Conservation (phyloP, 306 rosid genomes). For the Corylus heterophylla region DNA sequence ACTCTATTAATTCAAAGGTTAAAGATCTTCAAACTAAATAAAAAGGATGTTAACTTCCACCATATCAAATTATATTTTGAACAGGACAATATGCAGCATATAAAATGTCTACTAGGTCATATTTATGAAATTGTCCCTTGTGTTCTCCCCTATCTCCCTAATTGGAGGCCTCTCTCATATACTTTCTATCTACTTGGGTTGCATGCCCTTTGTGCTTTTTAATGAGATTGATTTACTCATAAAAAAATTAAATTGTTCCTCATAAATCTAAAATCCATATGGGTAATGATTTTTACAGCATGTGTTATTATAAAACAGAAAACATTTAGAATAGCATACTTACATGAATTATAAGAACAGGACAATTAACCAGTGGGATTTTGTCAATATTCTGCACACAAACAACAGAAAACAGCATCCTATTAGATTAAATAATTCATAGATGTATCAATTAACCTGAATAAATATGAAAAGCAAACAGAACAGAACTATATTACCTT, state of each 20-base stretch:
- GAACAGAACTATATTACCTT: constrained; percentile 47
- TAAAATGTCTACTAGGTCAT: neutral
- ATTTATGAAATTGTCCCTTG: neutral
- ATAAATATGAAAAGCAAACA: constrained; percentile 12
- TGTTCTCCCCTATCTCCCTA: too few relatives aligned
- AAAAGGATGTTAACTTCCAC: neutral
- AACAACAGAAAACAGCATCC: constrained; percentile 21
- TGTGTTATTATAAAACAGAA: constrained; percentile 18
- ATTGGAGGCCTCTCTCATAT: too few relatives aligned
- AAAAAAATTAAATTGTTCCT: neutral
- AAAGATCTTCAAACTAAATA: neutral
- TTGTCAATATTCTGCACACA: constrained; percentile 82
- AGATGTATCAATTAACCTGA: constrained; percentile 13
- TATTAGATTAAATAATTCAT: constrained; percentile 15
- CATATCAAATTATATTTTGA: neutral
- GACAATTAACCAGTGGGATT: constrained; percentile 79
- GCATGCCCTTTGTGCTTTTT: too few relatives aligned
- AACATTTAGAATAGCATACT: constrained; percentile 38
- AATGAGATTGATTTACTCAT: too few relatives aligned
- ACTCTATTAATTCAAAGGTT: neutral
- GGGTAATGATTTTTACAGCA: constrained; percentile 9
- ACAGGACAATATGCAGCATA: neutral
- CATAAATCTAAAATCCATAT: neutral
- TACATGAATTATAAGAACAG: constrained; percentile 93
- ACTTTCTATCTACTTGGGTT: too few relatives aligned